Base-by-base conservation (phyloP, 2,329 filamentous ascomycete species). In the Raffaelea ambrosiae region DNA sequence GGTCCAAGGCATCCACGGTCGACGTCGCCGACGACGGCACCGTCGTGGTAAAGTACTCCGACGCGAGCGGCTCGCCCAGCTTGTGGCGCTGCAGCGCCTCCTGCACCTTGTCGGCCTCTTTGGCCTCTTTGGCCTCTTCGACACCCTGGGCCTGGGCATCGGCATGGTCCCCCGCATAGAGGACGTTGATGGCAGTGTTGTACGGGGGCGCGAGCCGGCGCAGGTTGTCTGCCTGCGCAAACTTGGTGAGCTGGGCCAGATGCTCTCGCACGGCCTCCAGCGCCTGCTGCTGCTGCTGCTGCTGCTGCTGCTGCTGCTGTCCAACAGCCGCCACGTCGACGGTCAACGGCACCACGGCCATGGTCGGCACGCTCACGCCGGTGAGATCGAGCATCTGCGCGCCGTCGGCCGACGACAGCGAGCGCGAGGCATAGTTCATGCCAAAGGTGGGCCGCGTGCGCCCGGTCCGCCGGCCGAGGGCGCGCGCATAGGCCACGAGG, bases 141-240 rank as follows among this genome's bases (percentile, higher is more conserved):
- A 7, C 26, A 13, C 26, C 13, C 7, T 7, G 7, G 26, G 26
- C 7, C 26, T 29, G 26, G 7, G 7, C 26, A 7, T 29, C 26
- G 26, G 26, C 26, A 29, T 29, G 7, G 26, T 29, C 26, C 2
- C 46, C 51, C 0, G 49, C 21, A n/a, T 43, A 50, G 20, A 54
- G 47, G 7, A 54, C 48, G 46, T 54, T 54, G 47, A 54, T 43
- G 29, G 53, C 19, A 1, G 53, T 40, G 43, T 54, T 54, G 51
- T 36, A 54, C 10, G 3, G 40, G 35, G 53, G 45, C 4, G 45
- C 40, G 19, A 54, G 44, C 35, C 31, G 35, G 43, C 47, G 43
- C 16, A 47, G 29, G 21, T 29, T 7, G 40, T 54, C 51, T 10
- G 53, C 52, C 40, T 54, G 53, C 3, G 53, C 45, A 16, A 51